A percentile compares a stretch with the other conserved stretches of the same genome.
Evolutionary conservation across 164 flowering plant species (phyloP).

Genomic region (Malania oleifera): DNA sequence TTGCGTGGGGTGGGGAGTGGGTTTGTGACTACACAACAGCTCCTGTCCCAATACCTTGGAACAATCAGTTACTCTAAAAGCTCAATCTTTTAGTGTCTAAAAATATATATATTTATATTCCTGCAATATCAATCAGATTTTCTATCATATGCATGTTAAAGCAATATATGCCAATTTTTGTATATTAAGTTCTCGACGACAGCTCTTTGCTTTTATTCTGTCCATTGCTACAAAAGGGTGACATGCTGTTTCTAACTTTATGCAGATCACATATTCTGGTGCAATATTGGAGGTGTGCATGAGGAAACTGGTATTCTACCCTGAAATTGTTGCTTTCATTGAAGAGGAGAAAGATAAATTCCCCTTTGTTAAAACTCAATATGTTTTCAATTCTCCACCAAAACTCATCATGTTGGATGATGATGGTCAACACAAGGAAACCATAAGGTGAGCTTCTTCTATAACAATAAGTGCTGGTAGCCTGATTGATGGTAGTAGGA

Average conservation of each 20-base stretch:
- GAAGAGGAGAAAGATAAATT: constrained; percentile 87
- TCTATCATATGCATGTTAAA: too few relatives aligned
- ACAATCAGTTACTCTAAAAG: too few relatives aligned
- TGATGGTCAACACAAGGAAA: constrained; percentile 64
- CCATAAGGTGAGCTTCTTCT: constrained; percentile 52
- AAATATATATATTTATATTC: too few relatives aligned
- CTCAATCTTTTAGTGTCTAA: too few relatives aligned
- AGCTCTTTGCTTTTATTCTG: not conserved
- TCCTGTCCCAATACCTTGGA: too few relatives aligned
- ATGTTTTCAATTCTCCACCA: constrained; percentile 80
- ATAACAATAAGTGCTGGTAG: not conserved
- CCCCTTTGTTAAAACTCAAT: constrained; percentile 65
- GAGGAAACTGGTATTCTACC: constrained; percentile 93
- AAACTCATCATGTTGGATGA: constrained; percentile 80
- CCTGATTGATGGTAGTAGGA: too few relatives aligned
- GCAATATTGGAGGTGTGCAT: constrained; percentile 82
- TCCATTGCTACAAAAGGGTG: too few relatives aligned
- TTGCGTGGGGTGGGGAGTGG: too few relatives aligned
- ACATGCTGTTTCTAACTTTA: not conserved
- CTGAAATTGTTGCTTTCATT: constrained; percentile 79
- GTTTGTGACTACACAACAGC: too few relatives aligned
- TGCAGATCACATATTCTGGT: constrained; percentile 72
- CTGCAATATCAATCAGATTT: too few relatives aligned
- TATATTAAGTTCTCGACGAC: not conserved
- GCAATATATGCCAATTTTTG: too few relatives aligned